phyloP scores from a whole-genome alignment of 208 protist genomes.

The Vickermania ingenoplastis region DNA sequence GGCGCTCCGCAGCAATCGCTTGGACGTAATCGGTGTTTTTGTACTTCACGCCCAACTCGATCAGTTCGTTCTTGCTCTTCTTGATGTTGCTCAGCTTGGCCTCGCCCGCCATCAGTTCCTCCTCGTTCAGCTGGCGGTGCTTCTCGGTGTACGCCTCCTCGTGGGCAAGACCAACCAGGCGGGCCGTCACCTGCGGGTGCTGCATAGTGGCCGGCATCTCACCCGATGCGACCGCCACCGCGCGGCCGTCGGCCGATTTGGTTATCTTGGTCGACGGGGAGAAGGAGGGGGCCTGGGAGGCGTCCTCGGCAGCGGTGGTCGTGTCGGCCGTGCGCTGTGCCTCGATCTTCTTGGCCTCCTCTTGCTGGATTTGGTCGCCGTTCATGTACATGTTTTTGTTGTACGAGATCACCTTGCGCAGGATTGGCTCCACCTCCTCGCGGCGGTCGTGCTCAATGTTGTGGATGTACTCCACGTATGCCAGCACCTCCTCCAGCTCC shows the following conservation, averaged over 20 bases:
- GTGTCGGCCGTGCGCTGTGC: background rate
- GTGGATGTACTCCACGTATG: slow-evolving; percentile 50
- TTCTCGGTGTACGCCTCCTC: slow-evolving; percentile 49
- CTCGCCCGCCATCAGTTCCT: slow-evolving; percentile 49
- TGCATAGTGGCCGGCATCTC: slow-evolving; percentile 23
- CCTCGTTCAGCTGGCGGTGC: slow-evolving; percentile 32
- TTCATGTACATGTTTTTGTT: slow-evolving; percentile 21
- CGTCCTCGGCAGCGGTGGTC: slow-evolving; percentile 1
- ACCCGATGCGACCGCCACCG: slow-evolving; percentile 1
- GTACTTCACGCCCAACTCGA: slow-evolving; percentile 38
- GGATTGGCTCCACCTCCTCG: slow-evolving; percentile 56
- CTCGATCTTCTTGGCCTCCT: background rate
- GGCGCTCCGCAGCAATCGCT: background rate
- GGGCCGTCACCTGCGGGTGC: slow-evolving; percentile 57
- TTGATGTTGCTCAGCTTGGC: slow-evolving; percentile 26
- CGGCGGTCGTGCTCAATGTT: slow-evolving; percentile 53
- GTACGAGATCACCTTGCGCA: slow-evolving; percentile 40
- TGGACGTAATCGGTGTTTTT: slow-evolving; percentile 53
- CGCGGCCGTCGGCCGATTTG: background rate
- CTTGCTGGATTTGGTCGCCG: background rate
- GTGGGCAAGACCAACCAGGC: slow-evolving; percentile 43
- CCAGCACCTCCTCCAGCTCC: slow-evolving; percentile 55
- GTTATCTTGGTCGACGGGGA: background rate
- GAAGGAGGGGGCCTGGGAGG: background rate
- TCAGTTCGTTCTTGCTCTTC: slow-evolving; percentile 23